Percentiles rank a stretch among this genome's conserved stretches.
These are phyloP conservation scores for Clitopilus hobsonii DNA, from an alignment of 768 basidiomycete genomes.

Conservation along the genomic window DNA sequence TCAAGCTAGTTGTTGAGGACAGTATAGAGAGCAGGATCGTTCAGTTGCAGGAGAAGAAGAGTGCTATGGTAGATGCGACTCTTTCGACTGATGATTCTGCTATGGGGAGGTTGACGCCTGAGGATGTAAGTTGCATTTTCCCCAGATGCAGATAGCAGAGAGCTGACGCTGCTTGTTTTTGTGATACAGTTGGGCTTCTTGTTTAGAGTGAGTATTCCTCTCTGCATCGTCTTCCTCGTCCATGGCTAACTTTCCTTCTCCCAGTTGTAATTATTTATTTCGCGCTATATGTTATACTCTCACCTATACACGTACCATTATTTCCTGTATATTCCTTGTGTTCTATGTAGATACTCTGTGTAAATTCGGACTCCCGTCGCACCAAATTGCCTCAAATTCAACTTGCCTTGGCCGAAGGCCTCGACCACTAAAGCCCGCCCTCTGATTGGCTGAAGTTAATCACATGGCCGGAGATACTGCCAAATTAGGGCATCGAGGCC, in stretches of 20 bases:
- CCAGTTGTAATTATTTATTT: background rate
- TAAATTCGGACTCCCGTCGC: background rate
- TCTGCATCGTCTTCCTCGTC: background rate
- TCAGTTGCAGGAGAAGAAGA: slow-evolving; percentile 97
- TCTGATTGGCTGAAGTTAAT: background rate
- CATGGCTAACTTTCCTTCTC: background rate
- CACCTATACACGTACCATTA: background rate
- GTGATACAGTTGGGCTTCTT: slow-evolving; percentile 46
- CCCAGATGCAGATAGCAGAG: too few relatives aligned
- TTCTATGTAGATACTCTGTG: background rate
- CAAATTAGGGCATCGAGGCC: background rate
- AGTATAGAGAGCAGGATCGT: slow-evolving; percentile 95
- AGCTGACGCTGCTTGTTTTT: slow-evolving; percentile 8
- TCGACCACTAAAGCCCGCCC: background rate
- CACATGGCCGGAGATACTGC: background rate
- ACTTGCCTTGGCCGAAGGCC: background rate
- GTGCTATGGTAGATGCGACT: slow-evolving; percentile 90
- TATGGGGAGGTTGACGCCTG: slow-evolving; percentile 90
- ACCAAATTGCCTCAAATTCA: too few relatives aligned
- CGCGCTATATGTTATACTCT: too few relatives aligned
- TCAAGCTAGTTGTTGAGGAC: slow-evolving; percentile 93
- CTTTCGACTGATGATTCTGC: slow-evolving; percentile 80
- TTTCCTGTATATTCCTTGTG: background rate
- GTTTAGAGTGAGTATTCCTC: slow-evolving; percentile 47
- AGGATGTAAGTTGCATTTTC: slow-evolving; percentile 46